Percentiles rank a stretch among this genome's conserved stretches.
phyloP scores from a whole-genome alignment of 1,284 basidiomycete genomes.

The Ceratobasidium papillatum region DNA sequence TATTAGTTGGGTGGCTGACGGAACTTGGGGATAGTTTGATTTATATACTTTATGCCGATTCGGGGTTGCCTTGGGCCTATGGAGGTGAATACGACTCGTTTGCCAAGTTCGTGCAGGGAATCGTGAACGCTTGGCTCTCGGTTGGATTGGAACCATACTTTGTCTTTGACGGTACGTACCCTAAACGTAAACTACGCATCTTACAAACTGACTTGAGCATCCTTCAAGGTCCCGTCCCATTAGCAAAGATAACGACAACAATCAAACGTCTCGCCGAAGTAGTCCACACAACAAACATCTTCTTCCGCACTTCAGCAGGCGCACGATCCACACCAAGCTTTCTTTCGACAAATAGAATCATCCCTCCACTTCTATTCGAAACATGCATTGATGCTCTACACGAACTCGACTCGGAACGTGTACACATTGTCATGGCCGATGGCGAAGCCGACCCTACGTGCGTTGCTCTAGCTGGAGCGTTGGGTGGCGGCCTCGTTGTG shows the following conservation, averaged over 20 bases:
- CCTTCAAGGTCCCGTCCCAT: conserved; percentile 70
- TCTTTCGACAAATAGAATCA: conserved; percentile 73
- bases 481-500: conserved; percentile 73
- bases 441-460: conserved; percentile 89
- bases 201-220: conserved; percentile 26
- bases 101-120: conserved; percentile 59
- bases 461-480: conserved; percentile 79
- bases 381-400: conserved; percentile 70
- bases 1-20: conserved; percentile 10
- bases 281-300: conserved; percentile 73
- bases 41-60: conserved; percentile 71
- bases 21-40: conserved; percentile 67
- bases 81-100: conserved; percentile 83
- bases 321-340: conserved; percentile 78
- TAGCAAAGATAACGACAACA: conserved; percentile 76
- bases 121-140: conserved; percentile 74
- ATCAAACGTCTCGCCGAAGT: conserved; percentile 67
- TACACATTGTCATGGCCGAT: conserved; percentile 74
- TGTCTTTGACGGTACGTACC: conserved; percentile 86
- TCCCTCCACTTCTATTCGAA: conserved; percentile 74
- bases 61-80: conserved; percentile 80
- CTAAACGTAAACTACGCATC: neutral
- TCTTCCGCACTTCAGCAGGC: conserved; percentile 80
- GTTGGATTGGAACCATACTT: conserved; percentile 81
- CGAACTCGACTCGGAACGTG: conserved; percentile 45